Evolutionary conservation across 208 protist species (phyloP).

Genomic region (Acanthamoeba healyi): DNA sequence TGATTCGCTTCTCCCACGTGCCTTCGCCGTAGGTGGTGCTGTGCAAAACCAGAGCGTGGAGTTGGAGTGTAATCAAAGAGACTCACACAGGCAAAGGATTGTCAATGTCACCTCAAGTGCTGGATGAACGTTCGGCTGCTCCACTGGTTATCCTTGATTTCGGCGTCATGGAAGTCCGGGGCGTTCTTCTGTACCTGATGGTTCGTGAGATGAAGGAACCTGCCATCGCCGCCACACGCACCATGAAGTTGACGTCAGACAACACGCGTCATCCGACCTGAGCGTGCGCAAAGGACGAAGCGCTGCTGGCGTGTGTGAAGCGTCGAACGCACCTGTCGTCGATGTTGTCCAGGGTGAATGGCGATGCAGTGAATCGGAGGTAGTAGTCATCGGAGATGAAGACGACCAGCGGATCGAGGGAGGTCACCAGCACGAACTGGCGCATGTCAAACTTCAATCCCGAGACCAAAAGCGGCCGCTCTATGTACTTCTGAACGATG

Average conservation of each 20-base stretch:
- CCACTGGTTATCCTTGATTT: conserved; percentile 77
- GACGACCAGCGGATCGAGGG: conserved; percentile 74
- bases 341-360: background rate
- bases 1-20: conserved; percentile 24
- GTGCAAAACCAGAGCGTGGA: background rate
- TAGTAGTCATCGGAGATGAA: conserved; percentile 75
- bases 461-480: conserved; percentile 68
- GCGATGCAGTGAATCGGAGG: conserved; percentile 76
- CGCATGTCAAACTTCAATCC: conserved; percentile 83
- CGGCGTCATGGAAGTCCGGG: background rate
- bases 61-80: no score
- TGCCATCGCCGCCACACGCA: background rate
- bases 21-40: conserved; percentile 9
- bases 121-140: conserved; percentile 59
- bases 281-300: no score
- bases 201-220: conserved; percentile 81
- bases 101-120: background rate
- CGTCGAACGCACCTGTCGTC: background rate
- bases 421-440: conserved; percentile 81
- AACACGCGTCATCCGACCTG: no score
- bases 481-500: conserved; percentile 57
- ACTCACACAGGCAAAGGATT: no score
- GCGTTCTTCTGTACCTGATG: conserved; percentile 83
- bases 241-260: no score
- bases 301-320: background rate